Conservation (phyloP, 2,329 filamentous ascomycete species). For the Didymella sp. region DNA sequence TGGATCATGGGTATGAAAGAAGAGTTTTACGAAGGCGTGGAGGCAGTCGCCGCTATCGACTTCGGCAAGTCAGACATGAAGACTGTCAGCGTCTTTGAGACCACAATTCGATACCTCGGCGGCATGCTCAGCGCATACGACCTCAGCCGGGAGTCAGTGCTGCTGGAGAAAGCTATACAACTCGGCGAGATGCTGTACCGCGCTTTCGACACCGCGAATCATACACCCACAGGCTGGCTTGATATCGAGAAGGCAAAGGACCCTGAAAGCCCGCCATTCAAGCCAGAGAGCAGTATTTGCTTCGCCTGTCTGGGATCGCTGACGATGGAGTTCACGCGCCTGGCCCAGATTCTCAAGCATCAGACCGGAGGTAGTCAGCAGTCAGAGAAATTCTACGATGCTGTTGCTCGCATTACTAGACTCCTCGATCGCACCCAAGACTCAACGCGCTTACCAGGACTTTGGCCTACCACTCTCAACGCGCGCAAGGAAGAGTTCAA, state of each 20-base stretch:
- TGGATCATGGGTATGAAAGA: constrained; percentile 59
- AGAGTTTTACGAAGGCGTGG: constrained; percentile 57
- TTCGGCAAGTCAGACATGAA: constrained; percentile 50
- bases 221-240: constrained; percentile 55
- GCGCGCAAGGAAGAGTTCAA: constrained; percentile 39
- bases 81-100: constrained; percentile 60
- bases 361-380: constrained; percentile 31
- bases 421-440: constrained; percentile 43
- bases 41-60: constrained; percentile 54
- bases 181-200: constrained; percentile 54
- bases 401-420: constrained; percentile 43
- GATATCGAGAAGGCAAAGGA: constrained; percentile 47
- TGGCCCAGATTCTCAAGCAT: constrained; percentile 39
- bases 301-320: constrained; percentile 58
- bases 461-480: constrained; percentile 52
- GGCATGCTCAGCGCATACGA: constrained; percentile 50
- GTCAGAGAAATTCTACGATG: constrained; percentile 47
- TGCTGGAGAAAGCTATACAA: constrained; percentile 49
- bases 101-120: constrained; percentile 54
- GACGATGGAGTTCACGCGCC: constrained; percentile 50
- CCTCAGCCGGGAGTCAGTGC: constrained; percentile 42
- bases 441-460: constrained; percentile 44
- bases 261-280: constrained; percentile 33
- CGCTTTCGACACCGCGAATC: constrained; percentile 56
- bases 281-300: constrained; percentile 51